A percentile compares a stretch with the other conserved stretches of the same genome.
These are phyloP conservation scores for Pneumocystis murina DNA, from an alignment of 1,139 yeast species.

Conservation along the genomic window DNA sequence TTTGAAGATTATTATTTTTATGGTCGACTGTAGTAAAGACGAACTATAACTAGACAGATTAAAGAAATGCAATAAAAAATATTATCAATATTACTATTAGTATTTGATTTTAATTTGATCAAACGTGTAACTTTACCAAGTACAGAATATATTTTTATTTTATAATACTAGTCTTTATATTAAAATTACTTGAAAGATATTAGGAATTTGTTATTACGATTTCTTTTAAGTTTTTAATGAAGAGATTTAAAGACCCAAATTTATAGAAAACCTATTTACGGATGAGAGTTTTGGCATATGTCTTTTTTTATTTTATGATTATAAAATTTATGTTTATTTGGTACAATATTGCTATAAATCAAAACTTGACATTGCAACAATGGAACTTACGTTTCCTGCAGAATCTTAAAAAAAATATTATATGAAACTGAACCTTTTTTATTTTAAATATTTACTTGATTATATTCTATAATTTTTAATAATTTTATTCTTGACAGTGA, in stretches of 20 bases:
- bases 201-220: slow-evolving; percentile 53
- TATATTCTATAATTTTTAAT: background rate
- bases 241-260: slow-evolving; percentile 30
- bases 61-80: no score
- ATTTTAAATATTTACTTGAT: slow-evolving; percentile 69
- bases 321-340: background rate
- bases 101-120: no score
- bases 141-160: background rate
- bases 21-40: no score
- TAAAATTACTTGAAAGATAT: slow-evolving; percentile 59
- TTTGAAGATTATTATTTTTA: no score
- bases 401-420: slow-evolving; percentile 53
- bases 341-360: slow-evolving; percentile 31
- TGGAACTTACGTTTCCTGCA: slow-evolving; percentile 54
- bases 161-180: slow-evolving; percentile 30
- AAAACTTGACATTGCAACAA: slow-evolving; percentile 54
- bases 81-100: no score
- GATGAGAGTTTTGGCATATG: slow-evolving; percentile 34
- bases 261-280: slow-evolving; percentile 32
- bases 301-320: slow-evolving; percentile 17
- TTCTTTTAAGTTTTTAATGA: slow-evolving; percentile 52
- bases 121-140: slow-evolving; percentile 34
- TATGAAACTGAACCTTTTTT: slow-evolving; percentile 59
- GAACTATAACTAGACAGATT: no score
- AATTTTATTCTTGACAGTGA: background rate